phyloP scores from a whole-genome alignment of 2,329 filamentous ascomycete species.

The Colletotrichum ledebouriae region DNA sequence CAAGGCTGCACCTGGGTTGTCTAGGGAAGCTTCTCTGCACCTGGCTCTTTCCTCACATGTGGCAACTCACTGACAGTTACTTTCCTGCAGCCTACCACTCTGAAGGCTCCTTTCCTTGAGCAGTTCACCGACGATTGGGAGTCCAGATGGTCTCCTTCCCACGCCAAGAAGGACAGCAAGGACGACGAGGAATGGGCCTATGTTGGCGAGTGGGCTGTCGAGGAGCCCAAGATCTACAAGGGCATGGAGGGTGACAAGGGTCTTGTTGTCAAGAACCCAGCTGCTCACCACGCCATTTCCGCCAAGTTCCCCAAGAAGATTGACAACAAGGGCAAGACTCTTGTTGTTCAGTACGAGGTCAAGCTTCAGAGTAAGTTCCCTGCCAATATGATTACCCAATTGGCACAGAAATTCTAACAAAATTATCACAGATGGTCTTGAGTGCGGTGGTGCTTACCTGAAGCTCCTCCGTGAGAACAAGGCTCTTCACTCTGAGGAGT shows the following conservation, averaged over 20 bases:
- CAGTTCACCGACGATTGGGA: constrained; percentile 99
- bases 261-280: constrained; percentile 97
- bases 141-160: constrained; percentile 90
- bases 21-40: constrained; percentile 21
- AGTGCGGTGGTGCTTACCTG: constrained; percentile 98
- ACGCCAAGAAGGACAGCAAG: constrained; percentile 93
- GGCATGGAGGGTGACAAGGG: constrained; percentile 96
- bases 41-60: neutral
- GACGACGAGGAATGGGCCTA: constrained; percentile 97
- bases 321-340: constrained; percentile 95
- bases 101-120: constrained; percentile 97
- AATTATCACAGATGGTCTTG: constrained; percentile 79
- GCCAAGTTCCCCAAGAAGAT: constrained; percentile 98
- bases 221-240: constrained; percentile 91
- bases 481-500: constrained; percentile 96
- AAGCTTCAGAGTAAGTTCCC: constrained; percentile 91
- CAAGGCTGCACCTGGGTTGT: constrained; percentile 33
- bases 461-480: constrained; percentile 99
- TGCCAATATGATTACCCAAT: neutral
- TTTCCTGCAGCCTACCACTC: constrained; percentile 76
- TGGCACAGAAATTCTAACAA: constrained; percentile 16
- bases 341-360: constrained; percentile 99
- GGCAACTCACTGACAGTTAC: constrained; percentile 13
- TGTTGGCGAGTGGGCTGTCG: constrained; percentile 95
- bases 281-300: constrained; percentile 98